These are phyloP conservation scores for Collariella sp. DNA, from an alignment of 495 filamentous ascomycete species.

Conservation along the genomic window DNA sequence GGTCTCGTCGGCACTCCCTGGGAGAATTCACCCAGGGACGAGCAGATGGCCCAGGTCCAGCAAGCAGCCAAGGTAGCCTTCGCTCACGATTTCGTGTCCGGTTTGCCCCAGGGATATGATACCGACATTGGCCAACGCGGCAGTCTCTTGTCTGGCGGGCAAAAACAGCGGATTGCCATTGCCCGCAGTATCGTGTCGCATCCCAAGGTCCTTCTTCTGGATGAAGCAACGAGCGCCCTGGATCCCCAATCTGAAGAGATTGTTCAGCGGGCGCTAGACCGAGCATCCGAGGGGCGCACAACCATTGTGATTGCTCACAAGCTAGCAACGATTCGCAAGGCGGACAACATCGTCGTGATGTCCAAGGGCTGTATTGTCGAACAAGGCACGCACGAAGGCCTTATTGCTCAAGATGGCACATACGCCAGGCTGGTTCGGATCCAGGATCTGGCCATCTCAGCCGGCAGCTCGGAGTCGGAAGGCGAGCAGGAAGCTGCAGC, in stretches of 20 bases:
- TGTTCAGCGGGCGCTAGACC: constrained; percentile 58
- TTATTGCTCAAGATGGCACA: constrained; percentile 44
- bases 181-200: constrained; percentile 58
- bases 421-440: constrained; percentile 39
- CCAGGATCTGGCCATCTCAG: constrained; percentile 49
- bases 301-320: constrained; percentile 71
- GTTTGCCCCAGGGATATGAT: constrained; percentile 49
- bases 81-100: constrained; percentile 48
- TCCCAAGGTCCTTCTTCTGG: constrained; percentile 68
- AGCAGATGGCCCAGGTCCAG: constrained; percentile 44
- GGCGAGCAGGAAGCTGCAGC: background rate
- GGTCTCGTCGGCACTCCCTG: constrained; percentile 50
- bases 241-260: constrained; percentile 57
- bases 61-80: constrained; percentile 49
- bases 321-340: constrained; percentile 56
- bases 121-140: constrained; percentile 48
- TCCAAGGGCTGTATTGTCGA: constrained; percentile 51
- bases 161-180: constrained; percentile 55
- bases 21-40: constrained; percentile 38
- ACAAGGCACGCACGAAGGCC: constrained; percentile 53
- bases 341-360: constrained; percentile 63
- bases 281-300: constrained; percentile 56
- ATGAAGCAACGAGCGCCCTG: constrained; percentile 71
- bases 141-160: constrained; percentile 41
- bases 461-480: constrained; percentile 19